Conservation (phyloP, 1,284 basidiomycete species). For the Cryptococcus sp. region DNA sequence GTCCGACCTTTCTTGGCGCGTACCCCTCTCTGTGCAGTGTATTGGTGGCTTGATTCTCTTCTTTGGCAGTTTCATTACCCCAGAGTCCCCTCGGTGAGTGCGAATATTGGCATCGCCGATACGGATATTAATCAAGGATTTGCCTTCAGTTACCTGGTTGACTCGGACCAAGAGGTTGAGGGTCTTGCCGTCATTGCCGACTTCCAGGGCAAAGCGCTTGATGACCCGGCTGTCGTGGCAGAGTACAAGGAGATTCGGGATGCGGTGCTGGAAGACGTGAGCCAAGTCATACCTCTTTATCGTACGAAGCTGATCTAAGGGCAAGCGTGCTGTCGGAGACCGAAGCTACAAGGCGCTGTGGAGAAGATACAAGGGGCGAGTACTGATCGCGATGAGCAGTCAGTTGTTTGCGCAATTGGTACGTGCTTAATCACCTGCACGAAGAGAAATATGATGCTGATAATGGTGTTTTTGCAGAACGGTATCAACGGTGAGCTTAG, state of each 20-base stretch:
- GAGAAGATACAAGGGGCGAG: slow-evolving; percentile 80
- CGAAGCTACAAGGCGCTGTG: slow-evolving; percentile 82
- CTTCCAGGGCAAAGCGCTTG: slow-evolving; percentile 79
- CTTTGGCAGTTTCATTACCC: slow-evolving; percentile 77
- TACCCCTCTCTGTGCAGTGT: slow-evolving; percentile 82
- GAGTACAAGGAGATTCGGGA: slow-evolving; percentile 94
- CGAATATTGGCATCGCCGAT: neutral
- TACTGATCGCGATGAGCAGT: slow-evolving; percentile 94
- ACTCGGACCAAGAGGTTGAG: slow-evolving; percentile 77
- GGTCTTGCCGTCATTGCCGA: slow-evolving; percentile 87
- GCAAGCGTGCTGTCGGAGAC: slow-evolving; percentile 65
- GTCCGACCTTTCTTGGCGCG: slow-evolving; percentile 75
- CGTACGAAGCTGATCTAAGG: neutral
- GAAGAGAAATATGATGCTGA: neutral
- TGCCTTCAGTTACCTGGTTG: slow-evolving; percentile 75
- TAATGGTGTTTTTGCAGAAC: slow-evolving; percentile 56
- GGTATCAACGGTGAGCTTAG: slow-evolving; percentile 72
- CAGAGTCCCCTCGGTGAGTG: slow-evolving; percentile 80
- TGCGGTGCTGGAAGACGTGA: slow-evolving; percentile 74
- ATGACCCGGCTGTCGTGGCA: slow-evolving; percentile 66
- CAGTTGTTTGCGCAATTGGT: slow-evolving; percentile 94
- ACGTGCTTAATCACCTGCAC: slow-evolving; percentile 33
- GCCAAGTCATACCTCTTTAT: slow-evolving; percentile 18
- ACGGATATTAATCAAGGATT: neutral
- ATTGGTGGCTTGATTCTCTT: slow-evolving; percentile 82